Percentiles rank a stretch among this genome's conserved stretches.
Conservation (phyloP, 495 filamentous ascomycete species). For the Xylaria bambusicola region DNA sequence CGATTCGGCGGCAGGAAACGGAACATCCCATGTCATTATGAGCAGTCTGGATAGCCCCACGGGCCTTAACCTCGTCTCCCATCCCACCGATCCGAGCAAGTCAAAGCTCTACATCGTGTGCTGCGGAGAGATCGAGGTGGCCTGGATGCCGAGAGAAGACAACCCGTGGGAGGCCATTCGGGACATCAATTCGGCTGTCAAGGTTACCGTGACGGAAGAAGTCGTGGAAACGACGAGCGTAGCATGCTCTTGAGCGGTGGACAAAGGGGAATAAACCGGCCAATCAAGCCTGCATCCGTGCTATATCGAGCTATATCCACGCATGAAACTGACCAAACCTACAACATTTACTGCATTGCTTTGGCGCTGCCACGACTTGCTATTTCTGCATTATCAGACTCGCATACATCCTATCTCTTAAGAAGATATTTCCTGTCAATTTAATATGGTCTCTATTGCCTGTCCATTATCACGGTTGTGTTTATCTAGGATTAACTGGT, state of each 20-base stretch:
- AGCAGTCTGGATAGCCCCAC: conserved; percentile 30
- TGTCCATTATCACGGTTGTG: neutral
- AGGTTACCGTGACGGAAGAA: conserved; percentile 23
- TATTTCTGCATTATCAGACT: neutral
- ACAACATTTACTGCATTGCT: conserved; percentile 6
- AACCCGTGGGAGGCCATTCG: conserved; percentile 32
- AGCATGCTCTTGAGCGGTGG: neutral
- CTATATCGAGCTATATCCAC: neutral
- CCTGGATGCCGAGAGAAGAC: conserved; percentile 29
- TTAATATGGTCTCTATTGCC: neutral
- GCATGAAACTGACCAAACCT: neutral
- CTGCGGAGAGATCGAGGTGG: conserved; percentile 34
- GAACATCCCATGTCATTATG: conserved; percentile 22
- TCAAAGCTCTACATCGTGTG: conserved; percentile 32
- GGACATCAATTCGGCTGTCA: conserved; percentile 29
- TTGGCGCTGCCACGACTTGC: conserved; percentile 9
- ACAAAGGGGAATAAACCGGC: neutral
- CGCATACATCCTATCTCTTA: neutral
- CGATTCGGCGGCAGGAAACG: conserved; percentile 26
- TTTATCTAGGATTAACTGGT: neutral
- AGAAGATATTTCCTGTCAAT: neutral
- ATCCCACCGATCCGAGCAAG: conserved; percentile 18
- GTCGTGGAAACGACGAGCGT: conserved; percentile 9
- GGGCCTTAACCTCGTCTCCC: conserved; percentile 25
- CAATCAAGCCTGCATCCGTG: neutral